Percentiles rank a stretch among this genome's conserved stretches.
Conservation (phyloP, 768 basidiomycete genomes). For the Boletus pseudo-olivaceus region DNA sequence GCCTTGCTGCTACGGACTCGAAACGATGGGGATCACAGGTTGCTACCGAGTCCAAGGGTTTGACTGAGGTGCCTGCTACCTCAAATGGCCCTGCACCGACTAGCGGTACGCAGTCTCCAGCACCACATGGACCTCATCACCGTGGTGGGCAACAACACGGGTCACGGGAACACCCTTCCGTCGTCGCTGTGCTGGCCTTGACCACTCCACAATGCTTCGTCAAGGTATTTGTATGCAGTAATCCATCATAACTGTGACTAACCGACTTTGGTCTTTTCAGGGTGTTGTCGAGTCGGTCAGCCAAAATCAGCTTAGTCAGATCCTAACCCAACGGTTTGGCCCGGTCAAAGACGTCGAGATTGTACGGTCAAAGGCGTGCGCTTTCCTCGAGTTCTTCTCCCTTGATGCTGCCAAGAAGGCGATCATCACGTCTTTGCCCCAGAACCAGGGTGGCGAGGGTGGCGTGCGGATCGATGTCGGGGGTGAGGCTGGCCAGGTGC, state of each 20-base stretch:
- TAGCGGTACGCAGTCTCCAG: constrained; percentile 36
- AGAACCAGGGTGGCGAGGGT: constrained; percentile 78
- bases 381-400: constrained; percentile 84
- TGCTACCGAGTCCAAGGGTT: constrained; percentile 72
- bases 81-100: constrained; percentile 40
- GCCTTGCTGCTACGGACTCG: constrained; percentile 77
- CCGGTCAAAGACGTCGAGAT: constrained; percentile 86
- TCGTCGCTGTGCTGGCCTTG: constrained; percentile 57
- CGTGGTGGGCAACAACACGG: constrained; percentile 34
- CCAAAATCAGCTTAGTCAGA: constrained; percentile 44
- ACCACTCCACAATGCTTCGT: constrained; percentile 84
- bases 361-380: constrained; percentile 84
- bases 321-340: constrained; percentile 66
- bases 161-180: constrained; percentile 41
- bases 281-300: constrained; percentile 70
- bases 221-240: constrained; percentile 53
- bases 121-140: constrained; percentile 31
- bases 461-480: constrained; percentile 76
- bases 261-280: constrained; percentile 33
- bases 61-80: constrained; percentile 56
- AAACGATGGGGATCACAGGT: constrained; percentile 86
- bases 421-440: constrained; percentile 68
- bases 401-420: constrained; percentile 84
- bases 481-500: constrained; percentile 45
- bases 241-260: not conserved